Evolutionary conservation across 495 filamentous ascomycete species (phyloP), one percentile per base, ranked within the genome.

Genomic region (Apodospora peruviana): DNA sequence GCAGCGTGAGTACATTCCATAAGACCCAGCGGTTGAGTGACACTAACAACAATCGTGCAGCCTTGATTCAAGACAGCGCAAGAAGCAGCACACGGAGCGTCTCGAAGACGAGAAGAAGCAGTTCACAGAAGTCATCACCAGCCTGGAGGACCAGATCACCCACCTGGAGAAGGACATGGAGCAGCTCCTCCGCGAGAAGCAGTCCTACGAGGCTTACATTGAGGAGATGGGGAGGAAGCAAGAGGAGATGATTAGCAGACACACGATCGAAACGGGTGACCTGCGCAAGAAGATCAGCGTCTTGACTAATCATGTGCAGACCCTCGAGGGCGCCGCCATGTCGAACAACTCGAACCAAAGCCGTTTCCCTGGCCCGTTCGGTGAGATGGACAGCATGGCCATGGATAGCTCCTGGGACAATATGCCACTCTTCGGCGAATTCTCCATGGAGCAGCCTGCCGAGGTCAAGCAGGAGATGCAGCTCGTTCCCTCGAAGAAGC

Each of bases 21-120:
- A 38, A 36, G 43, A 37, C 38, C 39, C 41, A 58, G 12, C 49
- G 38, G 35, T 40, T 22, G 7, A 27, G n/a, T 21, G 17, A 43
- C 29, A 51, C 68, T 69, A 60, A 75, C 77, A 39, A 70, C 5
- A n/a, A n/a, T 27, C 43, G 9, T 53, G 32, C 61, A 96, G 88
- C 40, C 81, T 99, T 53, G 90, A 96, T 71, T 97, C 94, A 23
- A 85, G 93, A 53, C 93, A 96, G 67, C 85, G 94, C 54, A 99
- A 97, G 79, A 99, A 99, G 79, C 85, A 91, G 66, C 91, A 99
- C 71, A 97, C 93, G 21, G 91, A 97, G 74, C 85, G 91, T 48
- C 79, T 99, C 14, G 93, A 99, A 62, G 88, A 94, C 62, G 90
- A 96, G 71, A 95, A 96, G 79, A 96, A 96, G 73, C 80, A 86